A percentile compares a stretch with the other conserved stretches of the same genome.
Conservation (phyloP, 2,329 filamentous ascomycete species). For the Chaetomiaceae sp. region DNA sequence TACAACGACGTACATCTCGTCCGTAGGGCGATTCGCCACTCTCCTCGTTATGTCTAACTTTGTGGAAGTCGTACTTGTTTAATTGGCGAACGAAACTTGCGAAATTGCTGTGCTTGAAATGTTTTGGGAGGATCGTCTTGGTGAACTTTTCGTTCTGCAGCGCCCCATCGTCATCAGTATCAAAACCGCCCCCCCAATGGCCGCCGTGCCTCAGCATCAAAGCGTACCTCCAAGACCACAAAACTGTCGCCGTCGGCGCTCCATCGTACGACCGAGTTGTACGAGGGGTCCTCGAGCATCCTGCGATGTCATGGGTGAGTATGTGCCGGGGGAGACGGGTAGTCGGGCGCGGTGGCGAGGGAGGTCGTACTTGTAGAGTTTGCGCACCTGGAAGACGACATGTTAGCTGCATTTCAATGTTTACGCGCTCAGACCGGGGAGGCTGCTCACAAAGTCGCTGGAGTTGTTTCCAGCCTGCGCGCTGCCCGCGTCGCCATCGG, state of each 20-base stretch:
- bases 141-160: constrained; percentile 94
- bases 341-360: constrained; percentile 4
- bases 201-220: not conserved
- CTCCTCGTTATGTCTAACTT: constrained; percentile 89
- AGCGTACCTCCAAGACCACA: constrained; percentile 84
- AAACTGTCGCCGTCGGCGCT: constrained; percentile 93
- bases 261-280: constrained; percentile 92
- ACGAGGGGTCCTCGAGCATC: constrained; percentile 94
- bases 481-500: constrained; percentile 34
- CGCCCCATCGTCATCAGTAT: constrained; percentile 21
- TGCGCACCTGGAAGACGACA: constrained; percentile 67
- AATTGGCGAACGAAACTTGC: constrained; percentile 93
- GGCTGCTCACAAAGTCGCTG: constrained; percentile 82
- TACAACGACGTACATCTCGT: constrained; percentile 55
- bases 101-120: constrained; percentile 99
- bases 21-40: constrained; percentile 78
- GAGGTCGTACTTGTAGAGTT: constrained; percentile 83
- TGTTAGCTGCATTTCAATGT: constrained; percentile 13
- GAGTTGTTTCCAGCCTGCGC: constrained; percentile 64
- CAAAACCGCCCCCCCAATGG: not conserved
- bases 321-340: constrained; percentile 19
- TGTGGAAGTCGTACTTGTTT: constrained; percentile 98
- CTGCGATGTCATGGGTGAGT: constrained; percentile 45
- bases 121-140: constrained; percentile 91
- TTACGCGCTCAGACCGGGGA: not conserved